phyloP scores from a whole-genome alignment of 2,329 filamentous ascomycete species.

The Ascochyta viciae-villosae region DNA sequence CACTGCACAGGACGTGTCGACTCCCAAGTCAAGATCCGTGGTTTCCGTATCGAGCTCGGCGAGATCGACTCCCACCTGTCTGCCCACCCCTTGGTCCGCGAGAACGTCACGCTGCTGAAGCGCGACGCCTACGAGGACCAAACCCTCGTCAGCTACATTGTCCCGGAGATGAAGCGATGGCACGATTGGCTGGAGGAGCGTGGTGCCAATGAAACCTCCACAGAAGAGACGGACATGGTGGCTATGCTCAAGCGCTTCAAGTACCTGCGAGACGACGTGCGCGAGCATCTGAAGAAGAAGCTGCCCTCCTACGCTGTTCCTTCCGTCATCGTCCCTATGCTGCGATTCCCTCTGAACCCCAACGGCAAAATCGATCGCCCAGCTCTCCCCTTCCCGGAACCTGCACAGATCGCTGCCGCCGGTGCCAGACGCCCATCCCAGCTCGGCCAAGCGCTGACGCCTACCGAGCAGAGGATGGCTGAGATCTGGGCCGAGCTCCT shows the following conservation, averaged over 20 bases:
- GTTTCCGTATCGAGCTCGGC: conserved; percentile 92
- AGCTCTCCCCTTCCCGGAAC: conserved; percentile 80
- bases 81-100: conserved; percentile 75
- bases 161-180: conserved; percentile 82
- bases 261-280: conserved; percentile 64
- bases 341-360: conserved; percentile 72
- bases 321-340: conserved; percentile 74
- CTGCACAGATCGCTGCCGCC: conserved; percentile 67
- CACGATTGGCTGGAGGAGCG: conserved; percentile 66
- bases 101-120: conserved; percentile 85
- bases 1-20: conserved; percentile 83
- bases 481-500: conserved; percentile 77
- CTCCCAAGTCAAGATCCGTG: conserved; percentile 92
- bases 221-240: conserved; percentile 59
- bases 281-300: conserved; percentile 74
- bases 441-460: conserved; percentile 55
- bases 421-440: conserved; percentile 55
- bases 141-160: conserved; percentile 86
- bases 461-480: conserved; percentile 73
- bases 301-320: conserved; percentile 79
- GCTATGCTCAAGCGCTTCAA: conserved; percentile 67
- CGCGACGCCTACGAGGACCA: conserved; percentile 86
- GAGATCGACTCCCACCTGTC: conserved; percentile 89
- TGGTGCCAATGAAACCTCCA: conserved; percentile 47
- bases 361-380: conserved; percentile 79